Conservation (phyloP, 805 yeast genomes). For the Starmerella scarabaei region DNA sequence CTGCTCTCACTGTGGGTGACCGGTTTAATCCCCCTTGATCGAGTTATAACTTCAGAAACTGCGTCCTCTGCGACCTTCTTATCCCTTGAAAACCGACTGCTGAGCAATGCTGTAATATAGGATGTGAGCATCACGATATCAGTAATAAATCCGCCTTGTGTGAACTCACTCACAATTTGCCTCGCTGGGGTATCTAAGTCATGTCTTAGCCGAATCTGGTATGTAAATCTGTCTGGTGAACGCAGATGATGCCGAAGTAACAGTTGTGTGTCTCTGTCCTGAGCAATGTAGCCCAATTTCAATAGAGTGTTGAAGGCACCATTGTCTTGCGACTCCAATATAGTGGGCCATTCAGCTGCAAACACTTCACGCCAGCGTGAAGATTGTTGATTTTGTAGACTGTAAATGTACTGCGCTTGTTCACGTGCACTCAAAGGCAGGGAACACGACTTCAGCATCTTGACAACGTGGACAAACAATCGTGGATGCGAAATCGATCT, state of each 20-base stretch:
- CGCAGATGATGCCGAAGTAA: constrained; percentile 18
- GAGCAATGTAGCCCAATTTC: constrained; percentile 20
- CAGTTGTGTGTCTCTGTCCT: constrained; percentile 13
- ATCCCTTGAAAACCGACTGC: constrained; percentile 13
- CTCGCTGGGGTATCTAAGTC: constrained; percentile 8
- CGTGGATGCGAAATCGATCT: constrained; percentile 13
- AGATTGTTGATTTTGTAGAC: neutral
- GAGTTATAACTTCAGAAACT: constrained; percentile 8
- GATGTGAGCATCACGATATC: constrained; percentile 23
- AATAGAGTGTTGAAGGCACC: constrained; percentile 25
- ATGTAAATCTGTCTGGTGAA: constrained; percentile 26
- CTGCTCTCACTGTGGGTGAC: neutral
- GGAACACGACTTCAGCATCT: constrained; percentile 22
- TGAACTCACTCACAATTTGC: constrained; percentile 16
- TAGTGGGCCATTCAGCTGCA: constrained; percentile 9
- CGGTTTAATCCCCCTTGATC: neutral
- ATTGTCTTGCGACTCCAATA: constrained; percentile 12
- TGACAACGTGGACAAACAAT: constrained; percentile 17
- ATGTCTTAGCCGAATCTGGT: constrained; percentile 19
- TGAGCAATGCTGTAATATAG: constrained; percentile 19
- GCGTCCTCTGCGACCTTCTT: constrained; percentile 21
- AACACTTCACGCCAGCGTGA: constrained; percentile 11
- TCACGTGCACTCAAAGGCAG: constrained; percentile 27
- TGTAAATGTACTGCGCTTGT: constrained; percentile 20
- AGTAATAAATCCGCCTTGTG: constrained; percentile 17